Evolutionary conservation across 2,329 filamentous ascomycete genomes (phyloP).

Genomic region (Trichoderma gracile): DNA sequence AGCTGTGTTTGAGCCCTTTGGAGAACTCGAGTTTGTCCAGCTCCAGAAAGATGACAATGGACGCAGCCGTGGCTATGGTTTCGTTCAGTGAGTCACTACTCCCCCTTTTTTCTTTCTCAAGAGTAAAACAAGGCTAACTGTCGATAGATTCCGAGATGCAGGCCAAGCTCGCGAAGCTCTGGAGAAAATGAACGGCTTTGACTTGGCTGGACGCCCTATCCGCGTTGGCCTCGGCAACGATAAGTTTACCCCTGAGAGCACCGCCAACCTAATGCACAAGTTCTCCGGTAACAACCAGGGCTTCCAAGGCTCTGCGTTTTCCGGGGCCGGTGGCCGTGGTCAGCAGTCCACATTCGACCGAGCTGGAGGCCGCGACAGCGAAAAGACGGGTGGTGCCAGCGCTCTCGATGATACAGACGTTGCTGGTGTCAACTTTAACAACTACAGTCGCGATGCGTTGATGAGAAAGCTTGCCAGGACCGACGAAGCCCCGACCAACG

Average conservation of each 20-base stretch:
- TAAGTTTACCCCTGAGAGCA: constrained; percentile 99
- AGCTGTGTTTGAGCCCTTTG: constrained; percentile 96
- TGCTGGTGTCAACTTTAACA: constrained; percentile 98
- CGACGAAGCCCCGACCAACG: constrained; percentile 71
- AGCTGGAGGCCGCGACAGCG: constrained; percentile 81
- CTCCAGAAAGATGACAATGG: constrained; percentile 93
- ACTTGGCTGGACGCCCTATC: constrained; percentile 94
- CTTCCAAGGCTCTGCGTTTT: constrained; percentile 89
- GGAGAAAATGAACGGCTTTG: constrained; percentile 99
- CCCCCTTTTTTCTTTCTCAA: not conserved
- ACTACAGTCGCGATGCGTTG: constrained; percentile 96
- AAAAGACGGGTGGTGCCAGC: constrained; percentile 88
- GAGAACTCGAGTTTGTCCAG: constrained; percentile 95
- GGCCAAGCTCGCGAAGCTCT: constrained; percentile 89
- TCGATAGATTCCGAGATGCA: constrained; percentile 80
- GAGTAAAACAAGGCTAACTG: constrained; percentile 33
- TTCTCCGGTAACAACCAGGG: constrained; percentile 79
- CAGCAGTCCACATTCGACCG: constrained; percentile 89
- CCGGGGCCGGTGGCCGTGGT: constrained; percentile 83
- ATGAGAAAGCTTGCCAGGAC: constrained; percentile 98
- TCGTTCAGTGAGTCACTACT: constrained; percentile 82
- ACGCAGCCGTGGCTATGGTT: constrained; percentile 92
- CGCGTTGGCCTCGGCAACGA: constrained; percentile 99
- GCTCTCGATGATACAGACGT: constrained; percentile 97
- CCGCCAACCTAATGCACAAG: constrained; percentile 86